phyloP scores from a whole-genome alignment of 2,329 filamentous ascomycete genomes.

The Sclerotinia trifoliorum region DNA sequence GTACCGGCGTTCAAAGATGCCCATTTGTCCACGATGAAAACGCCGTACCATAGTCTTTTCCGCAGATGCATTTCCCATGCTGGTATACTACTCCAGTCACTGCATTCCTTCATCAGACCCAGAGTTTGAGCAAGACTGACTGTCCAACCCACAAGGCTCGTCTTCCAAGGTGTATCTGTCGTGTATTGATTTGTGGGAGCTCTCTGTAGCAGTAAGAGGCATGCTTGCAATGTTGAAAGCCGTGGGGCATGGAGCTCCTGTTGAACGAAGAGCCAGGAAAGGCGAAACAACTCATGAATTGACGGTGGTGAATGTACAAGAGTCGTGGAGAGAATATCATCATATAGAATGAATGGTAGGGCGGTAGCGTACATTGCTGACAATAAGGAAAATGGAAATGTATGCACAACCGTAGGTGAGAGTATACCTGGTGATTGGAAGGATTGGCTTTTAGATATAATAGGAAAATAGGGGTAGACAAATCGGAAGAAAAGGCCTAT shows the following conservation, averaged over 20 bases:
- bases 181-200: conserved; percentile 40
- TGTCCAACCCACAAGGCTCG: conserved; percentile 40
- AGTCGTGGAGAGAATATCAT: conserved; percentile 41
- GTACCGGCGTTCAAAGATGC: conserved; percentile 40
- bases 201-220: conserved; percentile 40
- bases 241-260: conserved; percentile 41
- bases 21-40: conserved; percentile 42
- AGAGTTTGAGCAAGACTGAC: conserved; percentile 40
- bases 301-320: conserved; percentile 39
- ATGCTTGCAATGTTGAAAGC: conserved; percentile 40
- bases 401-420: conserved; percentile 38
- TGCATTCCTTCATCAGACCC: conserved; percentile 39
- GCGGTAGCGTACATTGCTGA: conserved; percentile 47
- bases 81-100: conserved; percentile 38
- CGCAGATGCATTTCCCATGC: conserved; percentile 39
- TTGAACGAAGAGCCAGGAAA: conserved; percentile 38
- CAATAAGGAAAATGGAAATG: conserved; percentile 42
- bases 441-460: conserved; percentile 42
- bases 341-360: conserved; percentile 47
- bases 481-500: conserved; percentile 45
- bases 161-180: conserved; percentile 41
- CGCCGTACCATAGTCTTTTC: conserved; percentile 40
- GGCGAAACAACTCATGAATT: conserved; percentile 37
- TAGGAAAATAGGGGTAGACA: conserved; percentile 47
- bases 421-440: conserved; percentile 32